Base-by-base conservation (phyloP, 352 stramenopile species). In the Nothophytophthora sp. region DNA sequence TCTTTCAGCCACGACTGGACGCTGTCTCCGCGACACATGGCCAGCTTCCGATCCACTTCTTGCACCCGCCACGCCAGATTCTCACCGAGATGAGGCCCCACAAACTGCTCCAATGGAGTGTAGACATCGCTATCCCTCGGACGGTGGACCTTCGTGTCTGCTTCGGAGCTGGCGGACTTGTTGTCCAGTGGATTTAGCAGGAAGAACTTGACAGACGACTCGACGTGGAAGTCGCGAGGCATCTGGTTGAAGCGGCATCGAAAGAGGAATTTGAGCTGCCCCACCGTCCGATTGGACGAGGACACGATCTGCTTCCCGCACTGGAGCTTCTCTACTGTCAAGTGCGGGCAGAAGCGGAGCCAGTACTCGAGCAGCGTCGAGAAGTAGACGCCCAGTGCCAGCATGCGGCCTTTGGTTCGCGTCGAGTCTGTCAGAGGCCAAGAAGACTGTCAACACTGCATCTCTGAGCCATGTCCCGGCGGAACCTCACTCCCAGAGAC, bases 141-240 rank as follows among this genome's bases (percentile, higher is more conserved):
- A 22, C 36, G 8, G 1, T 35, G 13, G 25, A 29, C 29, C 5
- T 19, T 36, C 5, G 37, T 10, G 41, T 34, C 2, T 30, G 20
- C 13, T n/a, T 42, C 12, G 20, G 12, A 23, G 4, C 35, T 15
- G 8, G 11, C 11, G 20, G 34, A 39, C 16, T 41, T 13, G 12
- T 45, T 62, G 7, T 67, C 18, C 19, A 75, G 43, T 16, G 73
- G 60, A 47, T 84, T 73, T 10, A 90, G 44, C 37, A 92, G 38
- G 51, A 92, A 92, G 45, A 90, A 92, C 50, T 92, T 92, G 59
- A 92, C 73, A 2, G 81, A 90, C 16, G 71, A 84, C 50, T 92
- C 78, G n/a, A 88, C 76, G 43, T 92, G 81, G 30, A 75, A 74
- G 49, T 88, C 67, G 28, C 53, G 42, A 7, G 53, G 50, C 24